Evolutionary conservation across 2,329 filamentous ascomycete genomes (phyloP).

Genomic region (Trichoderma endophyticum): DNA sequence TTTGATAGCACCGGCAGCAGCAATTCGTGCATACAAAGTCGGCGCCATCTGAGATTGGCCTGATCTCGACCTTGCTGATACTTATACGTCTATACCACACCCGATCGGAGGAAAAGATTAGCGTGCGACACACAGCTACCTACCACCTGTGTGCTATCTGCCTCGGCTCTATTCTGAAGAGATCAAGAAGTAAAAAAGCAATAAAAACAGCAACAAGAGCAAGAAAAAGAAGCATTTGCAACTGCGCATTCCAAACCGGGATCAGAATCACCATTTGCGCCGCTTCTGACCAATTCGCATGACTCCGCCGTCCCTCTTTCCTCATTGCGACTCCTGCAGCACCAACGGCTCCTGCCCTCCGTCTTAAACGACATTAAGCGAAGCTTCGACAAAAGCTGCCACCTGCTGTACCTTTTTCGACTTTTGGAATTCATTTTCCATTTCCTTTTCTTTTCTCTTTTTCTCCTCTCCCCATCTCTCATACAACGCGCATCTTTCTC

Average conservation of each 20-base stretch:
- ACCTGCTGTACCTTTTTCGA: not conserved
- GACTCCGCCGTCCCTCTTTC: not conserved
- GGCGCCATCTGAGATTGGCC: constrained; percentile 6
- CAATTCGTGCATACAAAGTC: constrained; percentile 3
- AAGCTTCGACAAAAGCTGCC: not conserved
- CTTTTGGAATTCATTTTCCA: not conserved
- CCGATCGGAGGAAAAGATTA: not conserved
- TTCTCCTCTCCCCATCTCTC: not conserved
- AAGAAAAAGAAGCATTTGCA: not conserved
- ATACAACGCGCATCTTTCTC: not conserved
- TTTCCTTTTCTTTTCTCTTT: not conserved
- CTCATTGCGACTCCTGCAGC: constrained; percentile 8
- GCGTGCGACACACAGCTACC: constrained; percentile 4
- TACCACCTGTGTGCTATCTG: not conserved
- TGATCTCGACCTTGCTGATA: not conserved
- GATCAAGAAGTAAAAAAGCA: not conserved
- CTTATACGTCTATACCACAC: not conserved
- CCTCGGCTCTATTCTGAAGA: not conserved
- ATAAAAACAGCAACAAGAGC: not conserved
- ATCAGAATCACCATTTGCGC: not conserved
- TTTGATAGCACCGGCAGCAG: not conserved
- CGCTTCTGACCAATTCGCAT: not conserved
- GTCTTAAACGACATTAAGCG: not conserved
- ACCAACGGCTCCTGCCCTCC: not conserved
- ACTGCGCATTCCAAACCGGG: not conserved